A percentile compares a stretch with the other conserved stretches of the same genome.
phyloP scores from a whole-genome alignment of 2,329 filamentous ascomycete species.

The Neurospora sp. region DNA sequence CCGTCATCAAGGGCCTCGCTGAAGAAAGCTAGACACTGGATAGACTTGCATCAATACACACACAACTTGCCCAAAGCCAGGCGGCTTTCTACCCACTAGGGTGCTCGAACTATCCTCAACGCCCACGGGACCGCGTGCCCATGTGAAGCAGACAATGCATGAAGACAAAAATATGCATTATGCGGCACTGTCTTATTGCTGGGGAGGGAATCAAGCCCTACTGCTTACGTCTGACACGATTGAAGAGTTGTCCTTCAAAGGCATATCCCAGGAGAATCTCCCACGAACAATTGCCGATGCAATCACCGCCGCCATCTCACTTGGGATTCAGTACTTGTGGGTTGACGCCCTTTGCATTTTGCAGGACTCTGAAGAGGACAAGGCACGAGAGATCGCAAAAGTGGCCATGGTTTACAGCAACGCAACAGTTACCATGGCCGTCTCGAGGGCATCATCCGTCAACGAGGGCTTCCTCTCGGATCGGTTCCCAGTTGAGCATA shows the following conservation, averaged over 20 bases:
- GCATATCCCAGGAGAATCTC: neutral
- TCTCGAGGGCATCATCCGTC: too few species aligned
- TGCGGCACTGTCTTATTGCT: neutral
- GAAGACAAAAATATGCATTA: neutral
- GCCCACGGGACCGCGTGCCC: neutral
- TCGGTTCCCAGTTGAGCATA: too few species aligned
- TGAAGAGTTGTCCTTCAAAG: neutral
- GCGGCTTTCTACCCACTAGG: neutral
- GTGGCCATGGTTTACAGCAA: neutral
- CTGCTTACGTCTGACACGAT: neutral
- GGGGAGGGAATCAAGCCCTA: neutral
- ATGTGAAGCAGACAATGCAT: neutral
- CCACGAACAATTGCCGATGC: neutral
- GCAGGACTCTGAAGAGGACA: neutral
- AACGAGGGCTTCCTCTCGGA: too few species aligned
- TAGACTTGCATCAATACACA: neutral
- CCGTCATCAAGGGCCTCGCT: neutral
- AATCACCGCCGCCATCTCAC: neutral
- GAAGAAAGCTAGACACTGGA: neutral
- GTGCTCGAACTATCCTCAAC: neutral
- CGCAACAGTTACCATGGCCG: too few species aligned
- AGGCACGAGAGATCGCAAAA: neutral
- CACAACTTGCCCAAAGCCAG: neutral
- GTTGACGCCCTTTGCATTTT: neutral
- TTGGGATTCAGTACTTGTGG: neutral